Evolutionary conservation across 2,329 filamentous ascomycete species (phyloP).

Genomic region (Diaporthe batatas): DNA sequence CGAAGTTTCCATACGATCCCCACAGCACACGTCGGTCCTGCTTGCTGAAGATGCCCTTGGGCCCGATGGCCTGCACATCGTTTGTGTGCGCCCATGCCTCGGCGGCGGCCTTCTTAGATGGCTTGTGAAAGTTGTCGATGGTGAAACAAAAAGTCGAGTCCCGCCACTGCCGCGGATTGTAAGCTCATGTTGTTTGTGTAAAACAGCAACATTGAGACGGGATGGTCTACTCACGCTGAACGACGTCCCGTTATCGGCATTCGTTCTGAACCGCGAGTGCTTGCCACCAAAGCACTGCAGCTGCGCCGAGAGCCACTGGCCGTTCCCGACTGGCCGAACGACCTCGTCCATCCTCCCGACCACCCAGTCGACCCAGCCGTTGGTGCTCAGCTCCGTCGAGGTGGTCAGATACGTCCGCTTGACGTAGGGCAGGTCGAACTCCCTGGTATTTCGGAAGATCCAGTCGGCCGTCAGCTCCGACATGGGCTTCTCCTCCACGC

Average conservation of each 20-base stretch:
- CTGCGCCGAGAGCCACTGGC: constrained; percentile 59
- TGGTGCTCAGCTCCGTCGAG: constrained; percentile 55
- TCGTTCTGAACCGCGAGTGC: constrained; percentile 56
- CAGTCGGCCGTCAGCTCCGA: constrained; percentile 58
- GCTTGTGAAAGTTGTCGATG: constrained; percentile 60
- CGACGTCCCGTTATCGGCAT: constrained; percentile 59
- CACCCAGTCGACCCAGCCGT: constrained; percentile 57
- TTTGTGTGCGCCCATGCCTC: constrained; percentile 59
- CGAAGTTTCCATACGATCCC: constrained; percentile 55
- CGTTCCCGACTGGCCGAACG: constrained; percentile 50
- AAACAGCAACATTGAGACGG: not conserved
- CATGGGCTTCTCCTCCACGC: constrained; percentile 58
- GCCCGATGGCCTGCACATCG: constrained; percentile 47
- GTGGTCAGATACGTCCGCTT: constrained; percentile 61
- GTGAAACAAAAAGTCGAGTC: constrained; percentile 56
- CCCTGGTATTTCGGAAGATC: constrained; percentile 58
- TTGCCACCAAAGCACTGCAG: constrained; percentile 61
- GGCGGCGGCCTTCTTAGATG: constrained; percentile 51
- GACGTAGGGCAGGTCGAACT: constrained; percentile 61
- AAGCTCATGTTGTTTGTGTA: not conserved
- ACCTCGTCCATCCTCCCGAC: constrained; percentile 55
- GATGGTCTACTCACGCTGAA: constrained; percentile 51
- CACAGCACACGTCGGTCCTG: constrained; percentile 55
- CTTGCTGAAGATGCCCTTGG: constrained; percentile 52
- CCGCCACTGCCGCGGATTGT: constrained; percentile 51